Evolutionary conservation across 345 rosid genomes (phyloP).

Genomic region (Salix exigua): DNA sequence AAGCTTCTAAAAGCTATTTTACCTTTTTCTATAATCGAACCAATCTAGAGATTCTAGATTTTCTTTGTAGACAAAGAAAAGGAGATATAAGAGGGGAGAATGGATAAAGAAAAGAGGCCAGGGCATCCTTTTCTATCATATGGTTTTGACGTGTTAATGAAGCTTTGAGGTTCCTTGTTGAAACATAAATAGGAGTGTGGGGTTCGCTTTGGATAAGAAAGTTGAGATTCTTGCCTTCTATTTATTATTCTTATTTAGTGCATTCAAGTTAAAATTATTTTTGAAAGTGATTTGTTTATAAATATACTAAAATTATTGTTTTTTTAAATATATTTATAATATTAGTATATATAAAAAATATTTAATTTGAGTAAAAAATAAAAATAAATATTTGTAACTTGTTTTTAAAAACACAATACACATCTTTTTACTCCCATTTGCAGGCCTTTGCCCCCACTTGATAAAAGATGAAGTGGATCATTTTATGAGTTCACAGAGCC

Average conservation of each 20-base stretch:
- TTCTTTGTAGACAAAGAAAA: background rate
- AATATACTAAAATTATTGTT: too few relatives aligned
- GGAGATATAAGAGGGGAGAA: too few relatives aligned
- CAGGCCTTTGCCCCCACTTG: background rate
- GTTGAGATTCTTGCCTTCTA: background rate
- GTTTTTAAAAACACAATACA: too few relatives aligned
- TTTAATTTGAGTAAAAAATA: too few relatives aligned
- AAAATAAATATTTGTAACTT: too few relatives aligned
- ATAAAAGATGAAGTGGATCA: background rate
- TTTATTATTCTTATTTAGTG: too few relatives aligned
- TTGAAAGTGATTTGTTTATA: too few relatives aligned
- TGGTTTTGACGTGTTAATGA: background rate
- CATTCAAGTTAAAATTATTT: too few relatives aligned
- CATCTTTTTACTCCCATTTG: background rate
- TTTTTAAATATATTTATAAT: too few relatives aligned
- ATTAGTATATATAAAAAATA: too few relatives aligned
- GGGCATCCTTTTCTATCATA: background rate
- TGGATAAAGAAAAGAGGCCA: background rate
- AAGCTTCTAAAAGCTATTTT: background rate
- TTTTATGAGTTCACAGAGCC: background rate
- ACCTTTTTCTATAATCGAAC: background rate
- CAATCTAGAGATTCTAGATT: background rate
- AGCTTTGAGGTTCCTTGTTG: background rate
- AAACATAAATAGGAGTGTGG: background rate
- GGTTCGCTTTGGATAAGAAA: background rate